Evolutionary conservation across 208 protist species (phyloP).

Genomic region (Leptomonas pyrrhocoris): DNA sequence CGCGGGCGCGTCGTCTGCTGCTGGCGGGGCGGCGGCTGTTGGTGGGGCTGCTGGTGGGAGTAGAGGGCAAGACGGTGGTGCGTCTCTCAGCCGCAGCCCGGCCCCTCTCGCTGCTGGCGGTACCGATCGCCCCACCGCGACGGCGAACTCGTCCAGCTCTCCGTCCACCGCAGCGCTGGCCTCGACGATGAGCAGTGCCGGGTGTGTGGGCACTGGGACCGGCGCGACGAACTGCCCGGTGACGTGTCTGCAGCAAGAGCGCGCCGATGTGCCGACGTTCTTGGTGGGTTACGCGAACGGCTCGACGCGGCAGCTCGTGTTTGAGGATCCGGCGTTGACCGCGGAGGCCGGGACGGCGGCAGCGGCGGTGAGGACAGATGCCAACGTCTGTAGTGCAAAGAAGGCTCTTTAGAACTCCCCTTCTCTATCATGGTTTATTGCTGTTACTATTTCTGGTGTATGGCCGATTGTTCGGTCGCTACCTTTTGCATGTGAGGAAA

Average conservation of each 20-base stretch:
- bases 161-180: background rate
- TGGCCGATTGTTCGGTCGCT: background rate
- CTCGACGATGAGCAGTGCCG: slow-evolving; percentile 12
- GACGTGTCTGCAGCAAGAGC: slow-evolving; percentile 65
- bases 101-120: background rate
- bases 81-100: background rate
- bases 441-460: background rate
- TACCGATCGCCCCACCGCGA: background rate
- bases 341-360: slow-evolving; percentile 14
- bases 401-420: background rate
- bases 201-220: slow-evolving; percentile 9
- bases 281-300: slow-evolving; percentile 73
- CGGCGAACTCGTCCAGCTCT: background rate
- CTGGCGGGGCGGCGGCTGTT: background rate
- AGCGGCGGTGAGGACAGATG: slow-evolving; percentile 13
- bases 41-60: background rate
- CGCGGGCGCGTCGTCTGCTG: background rate
- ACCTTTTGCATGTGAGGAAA: background rate
- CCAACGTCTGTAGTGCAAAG: slow-evolving; percentile 9
- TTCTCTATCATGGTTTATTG: background rate
- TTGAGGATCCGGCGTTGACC: slow-evolving; percentile 39
- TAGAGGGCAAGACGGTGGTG: background rate
- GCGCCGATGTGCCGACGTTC: slow-evolving; percentile 69
- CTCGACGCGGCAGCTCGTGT: slow-evolving; percentile 53
- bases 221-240: slow-evolving; percentile 44